Percentiles rank a stretch among this genome's conserved stretches.
Evolutionary conservation across 352 stramenopile species (phyloP).

Genomic region (Globisporangium paddicum): DNA sequence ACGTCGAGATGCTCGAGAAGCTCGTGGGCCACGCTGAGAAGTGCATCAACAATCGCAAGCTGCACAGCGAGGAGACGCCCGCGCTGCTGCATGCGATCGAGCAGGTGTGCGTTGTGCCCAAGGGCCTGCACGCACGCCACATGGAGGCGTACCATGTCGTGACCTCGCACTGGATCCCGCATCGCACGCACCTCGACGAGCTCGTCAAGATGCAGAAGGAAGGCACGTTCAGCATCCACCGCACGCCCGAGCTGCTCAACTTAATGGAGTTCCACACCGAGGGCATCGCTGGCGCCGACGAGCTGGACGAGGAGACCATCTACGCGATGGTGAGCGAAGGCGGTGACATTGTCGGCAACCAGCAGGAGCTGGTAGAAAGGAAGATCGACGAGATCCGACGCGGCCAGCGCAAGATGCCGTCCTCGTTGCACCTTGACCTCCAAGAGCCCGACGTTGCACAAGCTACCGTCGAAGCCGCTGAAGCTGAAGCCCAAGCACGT

Average conservation of each 20-base stretch:
- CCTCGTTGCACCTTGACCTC: constrained; percentile 31
- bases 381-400: constrained; percentile 64
- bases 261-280: constrained; percentile 71
- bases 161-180: constrained; percentile 51
- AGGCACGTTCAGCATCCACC: constrained; percentile 69
- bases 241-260: constrained; percentile 58
- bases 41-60: constrained; percentile 70
- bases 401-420: constrained; percentile 48
- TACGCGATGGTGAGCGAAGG: constrained; percentile 20
- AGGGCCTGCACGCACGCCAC: constrained; percentile 37
- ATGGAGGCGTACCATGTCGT: constrained; percentile 61
- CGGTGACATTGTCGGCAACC: constrained; percentile 18
- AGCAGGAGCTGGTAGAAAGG: constrained; percentile 34
- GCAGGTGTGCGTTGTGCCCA: constrained; percentile 53
- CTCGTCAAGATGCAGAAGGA: constrained; percentile 76
- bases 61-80: constrained; percentile 65
- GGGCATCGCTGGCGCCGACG: constrained; percentile 42
- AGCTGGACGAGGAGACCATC: constrained; percentile 35
- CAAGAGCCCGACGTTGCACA: constrained; percentile 21
- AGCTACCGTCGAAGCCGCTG: constrained; percentile 1
- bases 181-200: constrained; percentile 47
- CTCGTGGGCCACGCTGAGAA: constrained; percentile 50
- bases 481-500: constrained; percentile 16
- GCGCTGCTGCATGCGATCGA: constrained; percentile 58
- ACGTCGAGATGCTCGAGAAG: constrained; percentile 40